Conservation (phyloP, 2,329 filamentous ascomycete genomes). For the Myriosclerotinia duriaeana region DNA sequence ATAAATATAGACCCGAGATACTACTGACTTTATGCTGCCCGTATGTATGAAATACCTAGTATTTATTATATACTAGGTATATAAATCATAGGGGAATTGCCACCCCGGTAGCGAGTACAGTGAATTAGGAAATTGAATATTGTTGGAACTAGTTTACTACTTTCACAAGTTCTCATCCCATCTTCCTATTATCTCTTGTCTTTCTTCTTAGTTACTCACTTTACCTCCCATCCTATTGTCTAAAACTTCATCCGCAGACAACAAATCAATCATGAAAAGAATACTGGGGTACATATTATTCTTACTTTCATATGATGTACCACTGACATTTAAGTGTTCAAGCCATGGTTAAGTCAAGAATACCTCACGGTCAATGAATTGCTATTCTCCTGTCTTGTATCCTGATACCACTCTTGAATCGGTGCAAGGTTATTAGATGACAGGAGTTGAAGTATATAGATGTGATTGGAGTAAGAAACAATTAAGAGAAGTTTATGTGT, state of each 20-base stretch:
- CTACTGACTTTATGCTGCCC: not conserved
- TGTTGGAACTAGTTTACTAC: not conserved
- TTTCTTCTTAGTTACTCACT: not conserved
- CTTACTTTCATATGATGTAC: slow-evolving; percentile 25
- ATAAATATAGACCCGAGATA: not conserved
- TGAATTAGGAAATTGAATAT: not conserved
- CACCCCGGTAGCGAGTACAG: not conserved
- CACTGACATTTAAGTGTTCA: slow-evolving; percentile 32
- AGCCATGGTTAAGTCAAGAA: slow-evolving; percentile 34
- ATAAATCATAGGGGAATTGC: not conserved
- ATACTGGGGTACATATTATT: not conserved
- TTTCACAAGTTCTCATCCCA: not conserved
- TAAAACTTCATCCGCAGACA: not conserved
- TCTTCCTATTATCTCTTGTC: not conserved
- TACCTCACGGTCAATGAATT: slow-evolving; percentile 45
- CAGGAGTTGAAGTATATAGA: slow-evolving; percentile 50
- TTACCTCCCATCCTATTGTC: not conserved
- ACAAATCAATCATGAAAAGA: not conserved
- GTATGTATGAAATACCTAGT: too few relatives aligned
- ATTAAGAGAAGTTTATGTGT: not conserved
- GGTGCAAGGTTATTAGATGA: slow-evolving; percentile 68
- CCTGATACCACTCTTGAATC: slow-evolving; percentile 54
- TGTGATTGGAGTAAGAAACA: not conserved
- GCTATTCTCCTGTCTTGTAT: slow-evolving; percentile 71
- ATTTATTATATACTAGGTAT: too few relatives aligned